A percentile compares a stretch with the other conserved stretches of the same genome.
These are phyloP conservation scores for Gloeopeniophorella convolvens DNA, from an alignment of 768 basidiomycete genomes.

Conservation along the genomic window DNA sequence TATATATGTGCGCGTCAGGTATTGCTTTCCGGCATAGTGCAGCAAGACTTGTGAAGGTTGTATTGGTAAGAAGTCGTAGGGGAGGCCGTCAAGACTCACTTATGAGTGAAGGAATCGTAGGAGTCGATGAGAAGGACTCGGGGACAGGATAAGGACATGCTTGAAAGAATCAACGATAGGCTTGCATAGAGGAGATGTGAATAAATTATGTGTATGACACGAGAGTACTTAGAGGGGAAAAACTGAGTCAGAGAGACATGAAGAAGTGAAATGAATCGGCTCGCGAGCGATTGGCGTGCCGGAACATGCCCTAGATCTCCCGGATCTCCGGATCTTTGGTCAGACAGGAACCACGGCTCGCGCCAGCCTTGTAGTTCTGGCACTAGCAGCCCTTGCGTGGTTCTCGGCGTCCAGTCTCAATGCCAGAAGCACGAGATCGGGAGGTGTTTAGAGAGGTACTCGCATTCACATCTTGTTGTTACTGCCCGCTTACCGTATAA, in stretches of 20 bases:
- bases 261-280: too few species aligned
- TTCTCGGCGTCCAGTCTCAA: background rate
- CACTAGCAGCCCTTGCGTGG: background rate
- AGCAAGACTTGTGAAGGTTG: constrained; percentile 50
- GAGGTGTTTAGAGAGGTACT: constrained; percentile 17
- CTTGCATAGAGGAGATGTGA: too few species aligned
- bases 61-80: background rate
- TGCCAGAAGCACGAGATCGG: constrained; percentile 7
- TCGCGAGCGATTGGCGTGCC: too few species aligned
- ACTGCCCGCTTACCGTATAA: background rate
- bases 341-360: too few species aligned
- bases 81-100: constrained; percentile 47
- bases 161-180: constrained; percentile 3
- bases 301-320: too few species aligned
- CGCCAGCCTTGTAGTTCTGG: too few species aligned
- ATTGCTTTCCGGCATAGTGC: constrained; percentile 59
- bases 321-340: too few species aligned
- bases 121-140: constrained; percentile 72
- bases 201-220: too few species aligned
- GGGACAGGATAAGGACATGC: constrained; percentile 31
- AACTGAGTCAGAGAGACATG: too few species aligned
- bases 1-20: constrained; percentile 53
- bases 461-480: background rate
- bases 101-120: constrained; percentile 86
- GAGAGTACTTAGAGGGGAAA: too few species aligned